Base-by-base conservation (phyloP, 2,329 filamentous ascomycete genomes). In the Penicillium decumbens region DNA sequence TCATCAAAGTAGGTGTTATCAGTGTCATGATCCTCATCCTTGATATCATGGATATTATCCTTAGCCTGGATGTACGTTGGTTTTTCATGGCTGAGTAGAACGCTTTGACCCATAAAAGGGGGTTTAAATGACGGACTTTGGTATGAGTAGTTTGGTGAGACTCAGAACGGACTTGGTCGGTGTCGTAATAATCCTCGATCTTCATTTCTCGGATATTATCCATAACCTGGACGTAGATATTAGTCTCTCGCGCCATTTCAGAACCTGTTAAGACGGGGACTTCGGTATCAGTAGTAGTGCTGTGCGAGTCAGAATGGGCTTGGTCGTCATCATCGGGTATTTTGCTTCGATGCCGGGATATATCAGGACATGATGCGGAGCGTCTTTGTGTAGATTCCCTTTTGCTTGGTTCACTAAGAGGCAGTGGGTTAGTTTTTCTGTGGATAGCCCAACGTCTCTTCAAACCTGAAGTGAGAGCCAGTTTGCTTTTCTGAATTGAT, bases 401-500 rank as follows among this genome's bases (percentile, higher is more conserved):
- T 9, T 38, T 8, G 29, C 9, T 13, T 43, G 9, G 18, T 18
- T 28, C 15, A 13, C 10, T 38, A 9, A 12, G 15, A 12, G 23
- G 10, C 6, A 44, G 35, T 15, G 24, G 24, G 12, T 49, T 49
- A 30, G 46, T 25, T 39, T 9, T 23, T 43, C 27, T 39, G 30
- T 40, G 46, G 6, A 48, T 33, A 10, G 46, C 41, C 41, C 48
- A 38, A 3, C 35, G 9, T 39, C 38, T 38, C 23, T 39, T 38
- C 35, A 43, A 33, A 33, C 30, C 10, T 13, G 30, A 13, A 33
- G 15, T 18, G 15, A 18, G 15, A 18, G 12, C 8, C 3, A 23
- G 20, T 23, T 4, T 23, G 20, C 20, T 23, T 23, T 23, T 23
- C 4, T 3, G 20, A 23, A 23, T 3, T 23, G 20, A 23, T 23